A percentile compares a stretch with the other conserved stretches of the same genome.
These are phyloP conservation scores for Leccinum longicurvipes DNA, from an alignment of 768 basidiomycete genomes.

Conservation along the genomic window DNA sequence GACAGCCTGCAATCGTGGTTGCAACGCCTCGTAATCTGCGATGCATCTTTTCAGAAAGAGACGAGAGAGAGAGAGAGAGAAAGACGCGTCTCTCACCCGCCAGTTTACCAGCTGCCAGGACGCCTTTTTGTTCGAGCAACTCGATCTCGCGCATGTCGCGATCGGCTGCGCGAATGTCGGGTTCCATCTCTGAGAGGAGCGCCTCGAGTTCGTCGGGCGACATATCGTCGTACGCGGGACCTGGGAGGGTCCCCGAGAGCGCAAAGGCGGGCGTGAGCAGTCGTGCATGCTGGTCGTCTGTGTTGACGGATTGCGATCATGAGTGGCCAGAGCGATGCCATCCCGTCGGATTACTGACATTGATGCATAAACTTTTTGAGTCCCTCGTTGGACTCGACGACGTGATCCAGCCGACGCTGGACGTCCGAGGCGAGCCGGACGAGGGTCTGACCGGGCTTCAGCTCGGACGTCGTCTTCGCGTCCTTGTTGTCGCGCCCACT, in stretches of 20 bases:
- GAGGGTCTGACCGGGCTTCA: conserved; percentile 55
- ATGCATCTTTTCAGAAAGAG: not conserved
- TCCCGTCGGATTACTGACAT: conserved; percentile 39
- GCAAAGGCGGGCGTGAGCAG: conserved; percentile 74
- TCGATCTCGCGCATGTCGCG: conserved; percentile 80
- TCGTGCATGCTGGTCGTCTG: conserved; percentile 77
- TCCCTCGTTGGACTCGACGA: conserved; percentile 67
- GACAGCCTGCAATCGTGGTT: conserved; percentile 65
- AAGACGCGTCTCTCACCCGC: conserved; percentile 38
- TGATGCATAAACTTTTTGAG: conserved; percentile 71
- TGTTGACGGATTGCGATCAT: not conserved
- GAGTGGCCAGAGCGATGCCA: not conserved
- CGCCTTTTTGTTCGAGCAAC: conserved; percentile 63
- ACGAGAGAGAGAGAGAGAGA: not conserved
- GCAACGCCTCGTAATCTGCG: conserved; percentile 59
- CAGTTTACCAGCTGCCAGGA: conserved; percentile 69
- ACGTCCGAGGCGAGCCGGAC: conserved; percentile 57
- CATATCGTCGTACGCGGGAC: conserved; percentile 57
- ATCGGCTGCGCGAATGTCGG: conserved; percentile 79
- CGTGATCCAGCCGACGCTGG: conserved; percentile 51
- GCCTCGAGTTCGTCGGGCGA: conserved; percentile 66
- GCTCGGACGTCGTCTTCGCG: conserved; percentile 30
- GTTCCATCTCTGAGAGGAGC: conserved; percentile 74
- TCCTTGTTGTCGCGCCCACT: conserved; percentile 35
- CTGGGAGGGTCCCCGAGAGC: conserved; percentile 57